A percentile compares a stretch with the other conserved stretches of the same genome.
These are phyloP conservation scores for Yamadazyma kanchanaburiensis DNA, from an alignment of 1,139 yeast species.

Conservation along the genomic window DNA sequence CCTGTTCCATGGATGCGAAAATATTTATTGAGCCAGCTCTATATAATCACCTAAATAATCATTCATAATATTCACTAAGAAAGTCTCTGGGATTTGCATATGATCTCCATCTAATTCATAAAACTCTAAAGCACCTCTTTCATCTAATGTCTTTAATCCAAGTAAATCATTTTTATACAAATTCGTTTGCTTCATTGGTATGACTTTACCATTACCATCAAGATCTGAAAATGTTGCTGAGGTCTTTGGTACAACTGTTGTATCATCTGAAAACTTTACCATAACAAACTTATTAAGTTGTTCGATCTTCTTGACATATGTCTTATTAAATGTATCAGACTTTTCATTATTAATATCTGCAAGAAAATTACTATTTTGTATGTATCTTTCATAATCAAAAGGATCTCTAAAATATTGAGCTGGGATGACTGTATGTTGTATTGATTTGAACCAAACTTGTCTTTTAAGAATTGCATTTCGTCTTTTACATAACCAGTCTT, in stretches of 20 bases:
- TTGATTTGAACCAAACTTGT: constrained; percentile 58
- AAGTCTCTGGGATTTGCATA: constrained; percentile 57
- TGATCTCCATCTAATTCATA: constrained; percentile 58
- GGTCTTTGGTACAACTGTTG: constrained; percentile 69
- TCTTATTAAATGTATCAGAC: constrained; percentile 17
- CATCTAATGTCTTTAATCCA: constrained; percentile 53
- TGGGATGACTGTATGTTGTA: constrained; percentile 60
- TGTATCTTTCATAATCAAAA: constrained; percentile 42
- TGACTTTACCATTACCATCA: constrained; percentile 39
- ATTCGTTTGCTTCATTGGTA: constrained; percentile 49
- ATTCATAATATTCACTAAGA: constrained; percentile 35
- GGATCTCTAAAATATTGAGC: constrained; percentile 76
- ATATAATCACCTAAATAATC: constrained; percentile 25
- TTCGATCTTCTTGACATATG: constrained; percentile 42
- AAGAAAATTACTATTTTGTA: constrained; percentile 50
- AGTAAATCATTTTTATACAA: constrained; percentile 53
- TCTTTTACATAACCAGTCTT: constrained; percentile 60
- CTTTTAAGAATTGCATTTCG: constrained; percentile 53
- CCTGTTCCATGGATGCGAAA: constrained; percentile 6
- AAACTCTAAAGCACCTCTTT: constrained; percentile 44
- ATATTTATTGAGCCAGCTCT: neutral
- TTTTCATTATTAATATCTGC: constrained; percentile 69
- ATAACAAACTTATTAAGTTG: constrained; percentile 52
- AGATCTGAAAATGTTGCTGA: constrained; percentile 65
- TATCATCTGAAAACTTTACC: constrained; percentile 58